Base-by-base conservation (phyloP, 257 asterid species). In the Nicotiana tomentosiformis region DNA sequence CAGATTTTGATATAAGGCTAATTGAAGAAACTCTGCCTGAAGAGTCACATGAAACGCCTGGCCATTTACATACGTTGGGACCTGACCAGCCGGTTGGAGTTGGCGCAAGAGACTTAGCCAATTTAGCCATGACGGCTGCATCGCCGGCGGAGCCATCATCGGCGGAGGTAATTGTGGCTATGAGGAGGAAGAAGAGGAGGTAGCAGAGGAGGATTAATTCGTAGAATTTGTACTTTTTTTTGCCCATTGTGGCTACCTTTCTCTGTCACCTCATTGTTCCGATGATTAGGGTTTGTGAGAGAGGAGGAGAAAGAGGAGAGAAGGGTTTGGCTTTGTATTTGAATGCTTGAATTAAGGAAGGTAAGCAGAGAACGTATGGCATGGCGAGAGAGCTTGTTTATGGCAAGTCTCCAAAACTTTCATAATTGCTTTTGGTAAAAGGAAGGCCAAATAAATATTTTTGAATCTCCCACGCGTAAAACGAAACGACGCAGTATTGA, bases 1-100 rank as follows among this genome's bases (percentile, higher is more conserved):
- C 86, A 29, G 88, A 90, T 81, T 43, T 88, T 2, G 89, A 82
- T 0, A 84, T 70, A 37, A 95, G 90, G 49, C 86, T 88, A 23
- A 96, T 92, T 69, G 91, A 85, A 83, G 64, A 86, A 69, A 93
- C 93, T 57, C 58, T 77, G 77, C 86, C 85, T 0, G 93, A 82
- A 3, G 86, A 32, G 78, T 91, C 91, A 55, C 99, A 96, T n/a
- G 74, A 32, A 11, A 96, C 82, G 78, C 95, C 95, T 1, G 82
- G 30, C 98, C 99, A 96, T 86, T 88, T 84, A 90, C 99, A 94
- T 82, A 87, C 91, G 68, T 88, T 58, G 81, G 89, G 18, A 14
- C 91, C 95, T 0, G 85, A 35, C 99, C 99, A 95, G 9, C 90
- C 87, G 1, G 84, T 2, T 0, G 95, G 98, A 80, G 90, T 18